phyloP scores from a whole-genome alignment of 2,329 filamentous ascomycete genomes.

The Alternaria sp. region DNA sequence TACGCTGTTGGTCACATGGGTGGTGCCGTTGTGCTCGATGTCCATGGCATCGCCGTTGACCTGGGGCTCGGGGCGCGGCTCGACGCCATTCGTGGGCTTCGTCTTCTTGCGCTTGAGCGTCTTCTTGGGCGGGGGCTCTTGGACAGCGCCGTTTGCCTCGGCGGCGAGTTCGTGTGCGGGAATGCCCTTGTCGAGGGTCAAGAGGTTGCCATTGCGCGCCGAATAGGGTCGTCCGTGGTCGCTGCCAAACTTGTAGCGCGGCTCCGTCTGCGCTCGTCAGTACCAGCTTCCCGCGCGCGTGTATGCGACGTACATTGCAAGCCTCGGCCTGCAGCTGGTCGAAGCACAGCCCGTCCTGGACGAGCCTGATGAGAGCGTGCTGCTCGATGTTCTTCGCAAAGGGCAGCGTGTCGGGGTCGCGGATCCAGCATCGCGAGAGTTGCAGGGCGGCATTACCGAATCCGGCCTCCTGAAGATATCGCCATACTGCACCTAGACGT shows the following conservation, averaged over 20 bases:
- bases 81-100: constrained; percentile 42
- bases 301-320: constrained; percentile 34
- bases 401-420: constrained; percentile 65
- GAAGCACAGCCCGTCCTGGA: constrained; percentile 66
- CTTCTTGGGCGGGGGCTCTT: constrained; percentile 41
- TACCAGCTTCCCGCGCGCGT: not conserved
- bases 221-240: constrained; percentile 50
- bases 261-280: constrained; percentile 38
- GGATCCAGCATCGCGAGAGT: constrained; percentile 68
- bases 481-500: constrained; percentile 58
- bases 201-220: constrained; percentile 44
- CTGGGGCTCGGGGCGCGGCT: constrained; percentile 39
- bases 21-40: constrained; percentile 47
- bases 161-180: constrained; percentile 44
- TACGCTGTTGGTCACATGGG: constrained; percentile 36
- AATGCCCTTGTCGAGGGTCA: constrained; percentile 45
- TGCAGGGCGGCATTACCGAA: constrained; percentile 66
- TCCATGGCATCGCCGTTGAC: constrained; percentile 58
- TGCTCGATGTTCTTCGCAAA: constrained; percentile 66
- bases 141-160: constrained; percentile 41
- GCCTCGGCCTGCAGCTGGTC: constrained; percentile 52
- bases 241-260: constrained; percentile 46
- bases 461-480: constrained; percentile 57
- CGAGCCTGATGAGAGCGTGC: constrained; percentile 65
- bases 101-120: constrained; percentile 44